These are phyloP conservation scores for Diatrype stigma DNA, from an alignment of 2,329 filamentous ascomycete genomes.

Conservation along the genomic window DNA sequence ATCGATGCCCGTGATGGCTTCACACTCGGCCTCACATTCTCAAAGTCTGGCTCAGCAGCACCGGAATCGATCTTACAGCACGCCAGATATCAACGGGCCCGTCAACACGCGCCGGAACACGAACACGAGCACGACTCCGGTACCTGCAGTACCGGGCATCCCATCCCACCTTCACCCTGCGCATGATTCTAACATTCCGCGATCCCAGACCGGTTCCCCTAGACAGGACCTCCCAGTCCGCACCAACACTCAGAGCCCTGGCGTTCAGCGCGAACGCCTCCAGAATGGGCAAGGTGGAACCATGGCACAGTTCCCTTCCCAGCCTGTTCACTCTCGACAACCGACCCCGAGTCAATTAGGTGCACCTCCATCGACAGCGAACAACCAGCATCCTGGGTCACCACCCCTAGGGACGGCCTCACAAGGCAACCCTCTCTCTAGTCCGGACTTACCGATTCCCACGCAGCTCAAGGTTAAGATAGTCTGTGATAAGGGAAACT, in stretches of 20 bases:
- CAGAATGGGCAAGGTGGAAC: slow-evolving; percentile 46
- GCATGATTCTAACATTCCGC: slow-evolving; percentile 61
- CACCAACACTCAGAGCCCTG: slow-evolving; percentile 67
- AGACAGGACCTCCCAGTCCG: slow-evolving; percentile 63
- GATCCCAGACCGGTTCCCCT: slow-evolving; percentile 81
- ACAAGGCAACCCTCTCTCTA: slow-evolving; percentile 31
- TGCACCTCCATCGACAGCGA: slow-evolving; percentile 30
- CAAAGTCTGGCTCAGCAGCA: slow-evolving; percentile 59
- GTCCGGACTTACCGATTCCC: slow-evolving; percentile 49
- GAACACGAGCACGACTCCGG: slow-evolving; percentile 45
- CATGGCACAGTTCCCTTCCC: slow-evolving; percentile 53
- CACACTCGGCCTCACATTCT: slow-evolving; percentile 45
- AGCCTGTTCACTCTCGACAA: slow-evolving; percentile 50
- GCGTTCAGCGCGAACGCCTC: slow-evolving; percentile 59
- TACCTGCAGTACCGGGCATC: slow-evolving; percentile 73
- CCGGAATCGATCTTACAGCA: slow-evolving; percentile 86
- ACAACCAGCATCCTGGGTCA: slow-evolving; percentile 42
- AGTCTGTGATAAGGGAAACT: slow-evolving; percentile 79
- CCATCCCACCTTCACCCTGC: slow-evolving; percentile 63
- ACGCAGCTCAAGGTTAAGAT: slow-evolving; percentile 94
- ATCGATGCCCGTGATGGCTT: slow-evolving; percentile 70
- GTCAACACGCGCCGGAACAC: slow-evolving; percentile 53
- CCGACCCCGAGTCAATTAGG: slow-evolving; percentile 38
- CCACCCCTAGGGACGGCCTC: slow-evolving; percentile 39
- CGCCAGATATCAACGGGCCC: slow-evolving; percentile 82